Percentiles rank a stretch among this genome's conserved stretches.
Evolutionary conservation across 2,329 filamentous ascomycete genomes (phyloP).

Genomic region (Incumbomyces delicatus): DNA sequence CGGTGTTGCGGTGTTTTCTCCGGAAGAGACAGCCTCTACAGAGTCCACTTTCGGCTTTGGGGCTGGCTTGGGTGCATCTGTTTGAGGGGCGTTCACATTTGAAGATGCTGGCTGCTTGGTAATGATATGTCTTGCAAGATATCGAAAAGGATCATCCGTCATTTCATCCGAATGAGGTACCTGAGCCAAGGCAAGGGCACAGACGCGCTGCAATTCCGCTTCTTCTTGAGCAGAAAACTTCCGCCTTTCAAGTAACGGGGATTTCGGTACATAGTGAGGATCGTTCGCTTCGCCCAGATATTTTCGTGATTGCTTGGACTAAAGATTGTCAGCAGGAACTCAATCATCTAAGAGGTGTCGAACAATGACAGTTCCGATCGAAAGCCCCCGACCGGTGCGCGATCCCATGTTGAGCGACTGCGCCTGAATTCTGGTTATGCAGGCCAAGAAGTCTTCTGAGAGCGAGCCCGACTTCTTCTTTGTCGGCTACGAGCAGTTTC

Average conservation of each 20-base stretch:
- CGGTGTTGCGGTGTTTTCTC: conserved; percentile 14
- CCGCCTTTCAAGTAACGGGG: conserved; percentile 28
- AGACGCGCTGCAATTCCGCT: conserved; percentile 27
- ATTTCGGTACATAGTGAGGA: conserved; percentile 23
- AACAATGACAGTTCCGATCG: neutral
- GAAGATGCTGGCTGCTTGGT: conserved; percentile 15
- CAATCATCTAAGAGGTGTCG: neutral
- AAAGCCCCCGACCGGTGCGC: neutral
- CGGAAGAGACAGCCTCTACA: neutral
- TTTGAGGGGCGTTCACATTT: neutral
- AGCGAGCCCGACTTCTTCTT: no score
- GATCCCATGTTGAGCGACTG: neutral
- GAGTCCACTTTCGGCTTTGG: neutral
- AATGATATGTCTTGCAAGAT: conserved; percentile 25
- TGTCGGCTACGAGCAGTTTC: no score
- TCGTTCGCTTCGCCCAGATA: conserved; percentile 27
- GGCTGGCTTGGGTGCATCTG: neutral
- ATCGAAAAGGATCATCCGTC: conserved; percentile 20
- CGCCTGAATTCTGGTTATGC: neutral
- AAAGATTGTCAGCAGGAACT: neutral
- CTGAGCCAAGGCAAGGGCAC: conserved; percentile 20
- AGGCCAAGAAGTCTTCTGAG: neutral
- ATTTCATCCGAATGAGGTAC: conserved; percentile 21
- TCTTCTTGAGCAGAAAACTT: conserved; percentile 26
- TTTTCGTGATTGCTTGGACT: conserved; percentile 12